phyloP scores from a whole-genome alignment of 306 rosid genomes.

The Cicer yamashitae region DNA sequence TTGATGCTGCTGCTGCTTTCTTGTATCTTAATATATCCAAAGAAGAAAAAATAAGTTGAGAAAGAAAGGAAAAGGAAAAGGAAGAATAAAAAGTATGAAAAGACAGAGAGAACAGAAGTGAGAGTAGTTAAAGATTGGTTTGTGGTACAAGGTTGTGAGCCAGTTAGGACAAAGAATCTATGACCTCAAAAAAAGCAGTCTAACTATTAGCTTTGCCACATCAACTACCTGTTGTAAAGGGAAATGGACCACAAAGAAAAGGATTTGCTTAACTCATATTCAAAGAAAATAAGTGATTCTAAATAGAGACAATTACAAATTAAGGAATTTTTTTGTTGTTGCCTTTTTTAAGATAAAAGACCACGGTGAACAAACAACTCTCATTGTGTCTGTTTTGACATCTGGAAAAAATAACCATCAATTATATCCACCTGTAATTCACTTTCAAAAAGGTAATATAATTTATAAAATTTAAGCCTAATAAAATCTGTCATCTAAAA shows the following conservation, averaged over 20 bases:
- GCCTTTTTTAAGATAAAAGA: conserved; percentile 36
- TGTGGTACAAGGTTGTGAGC: conserved; percentile 46
- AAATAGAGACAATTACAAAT: conserved; percentile 41
- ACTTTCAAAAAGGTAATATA: not conserved
- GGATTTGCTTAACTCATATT: conserved; percentile 47
- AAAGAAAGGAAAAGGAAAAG: conserved; percentile 24
- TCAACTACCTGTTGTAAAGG: conserved; percentile 48
- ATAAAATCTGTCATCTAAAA: no score
- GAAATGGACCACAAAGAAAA: conserved; percentile 39
- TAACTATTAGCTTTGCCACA: conserved; percentile 54
- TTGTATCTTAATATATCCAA: conserved; percentile 27
- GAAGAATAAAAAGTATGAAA: conserved; percentile 1
- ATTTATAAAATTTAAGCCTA: no score
- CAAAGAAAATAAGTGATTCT: conserved; percentile 33
- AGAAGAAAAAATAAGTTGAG: conserved; percentile 37
- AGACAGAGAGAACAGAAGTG: conserved; percentile 33
- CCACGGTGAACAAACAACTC: no score
- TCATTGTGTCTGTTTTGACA: not conserved
- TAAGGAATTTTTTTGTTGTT: not conserved
- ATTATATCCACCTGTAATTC: not conserved
- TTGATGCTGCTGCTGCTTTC: conserved; percentile 11
- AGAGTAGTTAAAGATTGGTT: conserved; percentile 40
- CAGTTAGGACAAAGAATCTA: conserved; percentile 66
- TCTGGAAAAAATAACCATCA: conserved; percentile 9
- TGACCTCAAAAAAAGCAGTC: conserved; percentile 54